These are phyloP conservation scores for Singerocomus inundabilis DNA, from an alignment of 1,284 basidiomycete species.

Conservation along the genomic window DNA sequence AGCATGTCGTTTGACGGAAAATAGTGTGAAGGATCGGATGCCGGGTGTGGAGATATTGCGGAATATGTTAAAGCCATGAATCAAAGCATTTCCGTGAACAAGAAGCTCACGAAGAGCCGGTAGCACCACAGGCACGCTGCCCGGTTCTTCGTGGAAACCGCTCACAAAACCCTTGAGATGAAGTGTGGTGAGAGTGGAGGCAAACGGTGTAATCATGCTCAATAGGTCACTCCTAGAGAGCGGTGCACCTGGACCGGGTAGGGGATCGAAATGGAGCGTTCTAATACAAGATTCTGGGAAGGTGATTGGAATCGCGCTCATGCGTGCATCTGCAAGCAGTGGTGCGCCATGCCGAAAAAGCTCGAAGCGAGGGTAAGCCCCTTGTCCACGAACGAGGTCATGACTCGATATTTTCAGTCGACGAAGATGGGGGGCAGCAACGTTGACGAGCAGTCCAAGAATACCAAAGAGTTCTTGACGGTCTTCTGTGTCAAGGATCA, in stretches of 20 bases:
- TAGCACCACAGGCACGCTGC: conserved; percentile 31
- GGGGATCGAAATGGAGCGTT: conserved; percentile 32
- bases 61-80: conserved; percentile 35
- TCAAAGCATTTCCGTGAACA: conserved; percentile 33
- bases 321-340: conserved; percentile 28
- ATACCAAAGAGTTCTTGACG: conserved; percentile 29
- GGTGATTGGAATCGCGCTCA: conserved; percentile 34
- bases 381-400: conserved; percentile 27
- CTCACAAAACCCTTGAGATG: conserved; percentile 35
- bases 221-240: conserved; percentile 30
- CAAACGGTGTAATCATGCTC: conserved; percentile 31
- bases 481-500: conserved; percentile 33
- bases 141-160: conserved; percentile 35
- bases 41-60: conserved; percentile 35
- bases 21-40: conserved; percentile 27
- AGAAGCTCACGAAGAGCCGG: conserved; percentile 31
- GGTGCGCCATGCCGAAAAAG: conserved; percentile 31
- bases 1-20: conserved; percentile 27
- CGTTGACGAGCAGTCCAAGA: conserved; percentile 23
- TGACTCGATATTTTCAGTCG: conserved; percentile 32
- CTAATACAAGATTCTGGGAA: conserved; percentile 27
- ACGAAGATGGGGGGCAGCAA: conserved; percentile 27
- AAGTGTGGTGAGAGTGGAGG: conserved; percentile 30
- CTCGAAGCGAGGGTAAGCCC: conserved; percentile 28
- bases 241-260: conserved; percentile 28